Conservation (phyloP, 768 basidiomycete genomes). For the Lactarius tabidus region DNA sequence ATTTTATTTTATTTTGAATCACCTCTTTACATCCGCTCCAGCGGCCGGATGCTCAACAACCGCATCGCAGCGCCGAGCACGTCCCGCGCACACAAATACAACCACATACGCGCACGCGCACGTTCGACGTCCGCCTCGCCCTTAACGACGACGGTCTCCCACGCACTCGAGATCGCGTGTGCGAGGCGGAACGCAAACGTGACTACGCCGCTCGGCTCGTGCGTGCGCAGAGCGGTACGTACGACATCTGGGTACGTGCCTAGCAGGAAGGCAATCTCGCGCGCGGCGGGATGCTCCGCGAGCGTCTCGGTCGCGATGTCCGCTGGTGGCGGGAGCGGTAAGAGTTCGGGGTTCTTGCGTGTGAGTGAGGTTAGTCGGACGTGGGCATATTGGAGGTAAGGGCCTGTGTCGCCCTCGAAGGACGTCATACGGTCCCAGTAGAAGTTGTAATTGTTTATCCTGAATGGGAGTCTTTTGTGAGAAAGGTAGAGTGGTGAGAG, state of each 20-base stretch:
- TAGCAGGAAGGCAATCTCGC: conserved; percentile 83
- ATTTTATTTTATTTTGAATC: neutral
- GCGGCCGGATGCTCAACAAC: conserved; percentile 80
- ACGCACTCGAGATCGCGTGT: conserved; percentile 87
- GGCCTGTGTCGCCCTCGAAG: conserved; percentile 94
- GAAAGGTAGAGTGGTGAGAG: neutral
- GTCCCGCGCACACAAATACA: conserved; percentile 85
- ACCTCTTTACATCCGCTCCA: conserved; percentile 79
- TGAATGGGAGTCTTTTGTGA: conserved; percentile 31
- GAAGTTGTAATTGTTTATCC: conserved; percentile 95
- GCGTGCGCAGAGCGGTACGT: conserved; percentile 73
- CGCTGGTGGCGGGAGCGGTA: conserved; percentile 68
- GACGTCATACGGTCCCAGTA: conserved; percentile 93
- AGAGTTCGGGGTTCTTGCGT: conserved; percentile 85
- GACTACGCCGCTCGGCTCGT: conserved; percentile 88
- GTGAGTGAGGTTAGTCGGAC: conserved; percentile 87
- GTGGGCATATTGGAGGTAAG: conserved; percentile 96
- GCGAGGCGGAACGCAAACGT: conserved; percentile 84
- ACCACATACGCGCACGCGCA: conserved; percentile 80
- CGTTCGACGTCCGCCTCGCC: conserved; percentile 73
- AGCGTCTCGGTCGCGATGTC: conserved; percentile 68
- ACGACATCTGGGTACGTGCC: conserved; percentile 92
- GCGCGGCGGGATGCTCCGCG: conserved; percentile 61
- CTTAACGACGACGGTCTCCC: conserved; percentile 86
- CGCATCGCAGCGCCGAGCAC: conserved; percentile 87